phyloP scores from a whole-genome alignment of 2,329 filamentous ascomycete species.

The Neonectria magnoliae region DNA sequence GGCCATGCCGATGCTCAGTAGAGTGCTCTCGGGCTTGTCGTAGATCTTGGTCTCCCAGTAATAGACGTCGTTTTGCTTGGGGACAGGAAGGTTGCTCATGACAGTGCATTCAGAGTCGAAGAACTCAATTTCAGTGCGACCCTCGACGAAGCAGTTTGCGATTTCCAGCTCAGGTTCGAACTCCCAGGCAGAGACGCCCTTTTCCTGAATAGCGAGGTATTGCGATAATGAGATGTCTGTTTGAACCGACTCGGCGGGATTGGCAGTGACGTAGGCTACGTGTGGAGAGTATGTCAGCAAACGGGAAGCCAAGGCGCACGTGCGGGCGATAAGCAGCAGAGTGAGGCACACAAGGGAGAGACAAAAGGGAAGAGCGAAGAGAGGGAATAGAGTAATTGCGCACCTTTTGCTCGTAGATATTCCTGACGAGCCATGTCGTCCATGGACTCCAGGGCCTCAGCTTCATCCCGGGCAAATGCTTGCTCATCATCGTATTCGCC shows the following conservation, averaged over 20 bases:
- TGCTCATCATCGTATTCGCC: constrained; percentile 99
- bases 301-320: constrained; percentile 1
- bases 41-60: constrained; percentile 99
- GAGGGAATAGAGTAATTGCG: constrained; percentile 28
- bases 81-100: constrained; percentile 94
- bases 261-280: constrained; percentile 91
- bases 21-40: constrained; percentile 90
- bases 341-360: not conserved
- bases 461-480: constrained; percentile 91
- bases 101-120: constrained; percentile 98
- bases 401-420: constrained; percentile 95
- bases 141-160: constrained; percentile 98
- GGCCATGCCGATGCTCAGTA: constrained; percentile 91
- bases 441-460: constrained; percentile 93
- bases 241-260: constrained; percentile 92
- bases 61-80: constrained; percentile 99
- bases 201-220: constrained; percentile 98
- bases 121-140: constrained; percentile 96
- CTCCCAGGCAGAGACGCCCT: constrained; percentile 99
- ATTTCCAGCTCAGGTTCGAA: constrained; percentile 99
- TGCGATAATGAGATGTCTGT: constrained; percentile 98
- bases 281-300: constrained; percentile 28
- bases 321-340: constrained; percentile 13
- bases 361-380: not conserved
- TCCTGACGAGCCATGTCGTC: constrained; percentile 90